Evolutionary conservation across 495 filamentous ascomycete genomes (phyloP), one percentile per base, ranked within the genome.

Genomic region (Emericellopsis terricola): DNA sequence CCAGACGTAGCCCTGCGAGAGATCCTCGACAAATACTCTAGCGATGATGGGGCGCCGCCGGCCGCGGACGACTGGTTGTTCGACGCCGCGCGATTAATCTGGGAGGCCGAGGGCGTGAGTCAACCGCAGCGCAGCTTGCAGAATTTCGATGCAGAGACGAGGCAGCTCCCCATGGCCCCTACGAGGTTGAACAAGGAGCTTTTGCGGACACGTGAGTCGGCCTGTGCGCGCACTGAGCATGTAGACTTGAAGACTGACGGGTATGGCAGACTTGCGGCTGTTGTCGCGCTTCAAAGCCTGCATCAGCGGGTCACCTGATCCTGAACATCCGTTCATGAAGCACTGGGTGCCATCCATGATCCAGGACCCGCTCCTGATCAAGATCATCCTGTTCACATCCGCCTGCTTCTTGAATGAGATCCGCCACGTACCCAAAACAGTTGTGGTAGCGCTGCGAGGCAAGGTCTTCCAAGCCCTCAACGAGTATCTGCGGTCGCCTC

Each of bases 241-340:
- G 23, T 6, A 26, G 6, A 6, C 23, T 26, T 6, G 23, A 26
- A 19, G 2, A 29, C 4, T 4, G 8, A 11, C 15, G 67, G 33
- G 74, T 26, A 5, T 19, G 63, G 45, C 62, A 83, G 33, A 56
- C 52, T 36, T 81, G 65, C 48, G 81, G 69, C 47, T 70, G 48
- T 38, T 62, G 39, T 43, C 66, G 47, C 43, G 69, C 53, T 47
- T 68, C 52, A 55, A 51, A 33, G 51, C 53, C 15, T 53, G 48
- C 6, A 15, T 58, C 9, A 52, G 56, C 37, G 53, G 53, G 14
- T 51, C 50, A 20, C 55, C 55, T 0, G 53, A 56, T 27, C 29
- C 51, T 3, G 37, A 48, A 8, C 56, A 53, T 33, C 42, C 47
- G 4, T 55, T 53, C 28, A 42, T 55, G 37, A 51, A 48, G 39